These are phyloP conservation scores for Mycena leptocephala DNA, from an alignment of 768 basidiomycete species.

Conservation along the genomic window DNA sequence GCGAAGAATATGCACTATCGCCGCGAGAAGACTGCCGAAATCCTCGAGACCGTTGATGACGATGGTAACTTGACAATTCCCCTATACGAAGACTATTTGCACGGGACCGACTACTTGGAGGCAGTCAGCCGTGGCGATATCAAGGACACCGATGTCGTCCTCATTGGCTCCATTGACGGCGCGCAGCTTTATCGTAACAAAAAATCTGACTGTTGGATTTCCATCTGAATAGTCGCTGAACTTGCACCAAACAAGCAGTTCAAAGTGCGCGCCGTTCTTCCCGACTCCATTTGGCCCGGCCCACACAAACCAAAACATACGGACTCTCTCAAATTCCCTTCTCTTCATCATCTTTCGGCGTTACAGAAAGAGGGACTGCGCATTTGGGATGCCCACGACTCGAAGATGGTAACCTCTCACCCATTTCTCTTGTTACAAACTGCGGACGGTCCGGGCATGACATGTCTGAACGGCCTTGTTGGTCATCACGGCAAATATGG, in stretches of 20 bases:
- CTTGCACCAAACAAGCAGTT: not conserved
- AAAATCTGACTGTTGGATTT: not conserved
- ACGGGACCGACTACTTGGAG: not conserved
- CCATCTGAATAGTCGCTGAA: not conserved
- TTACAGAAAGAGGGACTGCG: too few relatives aligned
- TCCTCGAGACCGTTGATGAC: not conserved
- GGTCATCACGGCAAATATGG: too few relatives aligned
- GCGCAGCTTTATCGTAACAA: not conserved
- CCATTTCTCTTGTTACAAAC: too few relatives aligned
- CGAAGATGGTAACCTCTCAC: too few relatives aligned
- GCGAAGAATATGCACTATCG: conserved; percentile 2
- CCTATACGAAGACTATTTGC: not conserved
- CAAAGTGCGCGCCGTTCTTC: not conserved
- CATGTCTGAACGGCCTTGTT: too few relatives aligned
- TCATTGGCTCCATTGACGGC: not conserved
- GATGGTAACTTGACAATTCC: not conserved
- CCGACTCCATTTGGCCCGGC: too few relatives aligned
- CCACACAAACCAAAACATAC: too few relatives aligned
- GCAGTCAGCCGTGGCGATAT: not conserved
- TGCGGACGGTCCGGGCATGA: too few relatives aligned
- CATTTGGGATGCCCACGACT: too few relatives aligned
- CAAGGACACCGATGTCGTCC: not conserved
- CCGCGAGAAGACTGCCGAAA: not conserved
- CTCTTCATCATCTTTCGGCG: too few relatives aligned
- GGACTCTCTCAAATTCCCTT: too few relatives aligned